Conservation (phyloP, 176 grass and related monocot genomes). For the Sorghum bicolor region DNA sequence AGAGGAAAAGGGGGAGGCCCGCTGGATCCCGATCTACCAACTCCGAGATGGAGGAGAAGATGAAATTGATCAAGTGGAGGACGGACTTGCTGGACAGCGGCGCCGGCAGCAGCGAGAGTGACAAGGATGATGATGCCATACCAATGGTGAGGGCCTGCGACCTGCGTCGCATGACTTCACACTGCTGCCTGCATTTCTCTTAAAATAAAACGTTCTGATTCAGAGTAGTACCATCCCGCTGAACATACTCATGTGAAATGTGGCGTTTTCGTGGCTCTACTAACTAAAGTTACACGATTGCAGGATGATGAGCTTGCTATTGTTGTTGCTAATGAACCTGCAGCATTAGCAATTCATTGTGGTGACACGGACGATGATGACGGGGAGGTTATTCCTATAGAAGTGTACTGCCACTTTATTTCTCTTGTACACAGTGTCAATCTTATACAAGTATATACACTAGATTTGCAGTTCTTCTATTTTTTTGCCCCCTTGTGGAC, state of each 20-base stretch:
- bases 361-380: background rate
- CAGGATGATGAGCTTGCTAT: conserved; percentile 20
- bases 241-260: background rate
- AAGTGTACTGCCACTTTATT: background rate
- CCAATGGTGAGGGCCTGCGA: conserved; percentile 8
- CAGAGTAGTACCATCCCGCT: background rate
- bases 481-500: background rate
- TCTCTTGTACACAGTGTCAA: background rate
- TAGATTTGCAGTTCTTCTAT: background rate
- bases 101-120: background rate
- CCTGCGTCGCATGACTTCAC: background rate
- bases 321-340: conserved; percentile 1
- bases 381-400: background rate
- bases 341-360: background rate
- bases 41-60: conserved; percentile 35
- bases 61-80: conserved; percentile 8
- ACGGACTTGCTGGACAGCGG: background rate
- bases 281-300: background rate
- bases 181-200: background rate
- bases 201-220: background rate
- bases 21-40: background rate
- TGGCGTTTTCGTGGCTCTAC: background rate
- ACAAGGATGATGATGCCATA: background rate
- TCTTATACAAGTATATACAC: background rate
- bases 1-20: conserved; percentile 24